phyloP scores from a whole-genome alignment of 331 rosid species.

The Stylosanthes scabra region DNA sequence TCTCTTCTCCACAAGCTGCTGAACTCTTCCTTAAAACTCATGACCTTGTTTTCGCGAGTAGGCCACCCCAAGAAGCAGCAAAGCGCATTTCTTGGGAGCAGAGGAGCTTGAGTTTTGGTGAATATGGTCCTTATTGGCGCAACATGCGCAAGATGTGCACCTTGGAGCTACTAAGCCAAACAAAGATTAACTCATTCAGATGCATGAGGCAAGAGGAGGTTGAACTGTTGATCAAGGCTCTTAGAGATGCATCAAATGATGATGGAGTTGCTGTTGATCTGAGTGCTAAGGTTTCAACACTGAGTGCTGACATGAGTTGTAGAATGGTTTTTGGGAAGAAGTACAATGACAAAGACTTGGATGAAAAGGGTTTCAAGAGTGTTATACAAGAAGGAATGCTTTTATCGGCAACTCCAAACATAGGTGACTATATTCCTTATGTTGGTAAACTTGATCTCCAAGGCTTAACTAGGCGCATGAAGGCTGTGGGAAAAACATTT shows the following conservation, averaged over 20 bases:
- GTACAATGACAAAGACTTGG: conserved; percentile 51
- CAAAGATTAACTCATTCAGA: conserved; percentile 51
- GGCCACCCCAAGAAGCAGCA: conserved; percentile 49
- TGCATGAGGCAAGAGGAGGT: conserved; percentile 60
- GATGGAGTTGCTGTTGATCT: conserved; percentile 46
- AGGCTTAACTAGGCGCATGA: conserved; percentile 53
- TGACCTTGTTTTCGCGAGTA: conserved; percentile 64
- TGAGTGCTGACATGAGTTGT: conserved; percentile 52
- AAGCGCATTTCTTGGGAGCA: conserved; percentile 53
- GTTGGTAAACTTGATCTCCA: conserved; percentile 62
- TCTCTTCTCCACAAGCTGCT: conserved; percentile 70
- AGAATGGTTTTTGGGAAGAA: conserved; percentile 66
- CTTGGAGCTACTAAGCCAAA: conserved; percentile 52
- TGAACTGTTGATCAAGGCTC: conserved; percentile 33
- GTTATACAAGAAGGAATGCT: conserved; percentile 50
- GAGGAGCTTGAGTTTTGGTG: conserved; percentile 39
- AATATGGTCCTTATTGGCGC: conserved; percentile 69
- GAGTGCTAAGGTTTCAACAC: conserved; percentile 47
- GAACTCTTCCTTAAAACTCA: conserved; percentile 67
- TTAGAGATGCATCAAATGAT: conserved; percentile 39
- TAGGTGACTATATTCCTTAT: conserved; percentile 62
- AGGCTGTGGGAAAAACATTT: conserved; percentile 41
- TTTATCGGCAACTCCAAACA: conserved; percentile 46
- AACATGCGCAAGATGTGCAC: conserved; percentile 71
- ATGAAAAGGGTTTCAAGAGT: conserved; percentile 57